phyloP scores from a whole-genome alignment of 805 yeast genomes.

The Wickerhamomyces mucosus region DNA sequence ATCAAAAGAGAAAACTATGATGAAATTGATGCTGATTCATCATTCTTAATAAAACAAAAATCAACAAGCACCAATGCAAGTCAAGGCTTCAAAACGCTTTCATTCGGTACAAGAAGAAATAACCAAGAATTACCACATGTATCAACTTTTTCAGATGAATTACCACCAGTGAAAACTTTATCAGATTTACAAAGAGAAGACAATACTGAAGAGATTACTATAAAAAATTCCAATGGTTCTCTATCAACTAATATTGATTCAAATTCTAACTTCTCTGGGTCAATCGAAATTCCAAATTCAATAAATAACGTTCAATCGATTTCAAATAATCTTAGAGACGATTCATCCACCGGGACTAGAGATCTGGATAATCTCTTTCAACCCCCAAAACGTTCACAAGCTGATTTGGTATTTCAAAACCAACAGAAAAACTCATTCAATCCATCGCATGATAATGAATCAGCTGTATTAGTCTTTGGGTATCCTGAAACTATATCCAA shows the following conservation, averaged over 20 bases:
- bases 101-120: slow-evolving; percentile 29
- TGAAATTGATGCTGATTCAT: slow-evolving; percentile 16
- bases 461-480: slow-evolving; percentile 80
- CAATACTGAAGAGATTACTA: slow-evolving; percentile 6
- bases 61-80: slow-evolving; percentile 3
- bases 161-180: slow-evolving; percentile 32
- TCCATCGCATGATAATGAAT: slow-evolving; percentile 24
- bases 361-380: neutral
- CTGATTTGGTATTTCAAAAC: neutral
- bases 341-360: too few species aligned
- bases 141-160: slow-evolving; percentile 27
- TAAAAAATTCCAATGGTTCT: neutral
- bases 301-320: too few species aligned
- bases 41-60: slow-evolving; percentile 14
- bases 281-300: neutral
- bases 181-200: slow-evolving; percentile 33
- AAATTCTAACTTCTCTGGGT: neutral
- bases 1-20: slow-evolving; percentile 28
- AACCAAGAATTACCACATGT: slow-evolving; percentile 14
- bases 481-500: slow-evolving; percentile 71
- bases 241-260: slow-evolving; percentile 1
- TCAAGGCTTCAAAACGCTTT: slow-evolving; percentile 27
- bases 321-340: too few species aligned
- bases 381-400: neutral
- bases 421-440: neutral